These are phyloP conservation scores for Leucocoprinus leucothites DNA, from an alignment of 768 basidiomycete genomes.

Conservation along the genomic window DNA sequence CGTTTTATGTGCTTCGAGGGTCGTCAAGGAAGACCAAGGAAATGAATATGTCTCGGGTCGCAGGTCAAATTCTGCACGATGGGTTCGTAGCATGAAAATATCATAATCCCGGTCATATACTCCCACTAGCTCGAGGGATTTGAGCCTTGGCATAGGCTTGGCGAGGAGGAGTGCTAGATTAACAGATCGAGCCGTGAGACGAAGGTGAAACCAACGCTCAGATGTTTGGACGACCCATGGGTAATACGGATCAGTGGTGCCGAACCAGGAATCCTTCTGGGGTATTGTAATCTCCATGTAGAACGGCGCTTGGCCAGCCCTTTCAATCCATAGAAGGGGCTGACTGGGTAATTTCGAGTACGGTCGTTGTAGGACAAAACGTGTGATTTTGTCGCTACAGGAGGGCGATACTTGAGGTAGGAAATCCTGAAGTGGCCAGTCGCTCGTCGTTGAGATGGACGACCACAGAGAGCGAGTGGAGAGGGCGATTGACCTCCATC, in stretches of 20 bases:
- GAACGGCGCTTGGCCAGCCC: not conserved
- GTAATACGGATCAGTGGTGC: slow-evolving; percentile 2
- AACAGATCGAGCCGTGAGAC: not conserved
- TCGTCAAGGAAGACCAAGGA: slow-evolving; percentile 6
- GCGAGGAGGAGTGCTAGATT: slow-evolving; percentile 5
- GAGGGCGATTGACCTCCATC: slow-evolving; percentile 3
- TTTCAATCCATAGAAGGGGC: not conserved
- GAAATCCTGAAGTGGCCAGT: slow-evolving; percentile 2
- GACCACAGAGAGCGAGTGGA: slow-evolving; percentile 3
- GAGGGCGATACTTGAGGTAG: not conserved
- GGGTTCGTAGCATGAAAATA: not conserved
- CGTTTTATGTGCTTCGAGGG: not conserved
- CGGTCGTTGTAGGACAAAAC: not conserved
- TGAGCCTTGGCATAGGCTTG: slow-evolving; percentile 2
- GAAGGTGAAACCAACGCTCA: slow-evolving; percentile 8
- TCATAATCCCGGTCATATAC: not conserved
- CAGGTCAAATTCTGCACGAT: slow-evolving; percentile 2
- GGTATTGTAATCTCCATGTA: slow-evolving; percentile 8
- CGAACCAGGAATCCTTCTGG: slow-evolving; percentile 3
- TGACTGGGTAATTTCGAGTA: not conserved
- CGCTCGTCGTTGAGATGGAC: slow-evolving; percentile 4
- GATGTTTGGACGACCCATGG: slow-evolving; percentile 4
- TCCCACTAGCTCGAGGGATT: not conserved
- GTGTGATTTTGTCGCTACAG: not conserved
- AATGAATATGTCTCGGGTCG: not conserved